These are phyloP conservation scores for Azolla pinnata DNA, from an alignment of 75 land plant genomes.

Conservation along the genomic window DNA sequence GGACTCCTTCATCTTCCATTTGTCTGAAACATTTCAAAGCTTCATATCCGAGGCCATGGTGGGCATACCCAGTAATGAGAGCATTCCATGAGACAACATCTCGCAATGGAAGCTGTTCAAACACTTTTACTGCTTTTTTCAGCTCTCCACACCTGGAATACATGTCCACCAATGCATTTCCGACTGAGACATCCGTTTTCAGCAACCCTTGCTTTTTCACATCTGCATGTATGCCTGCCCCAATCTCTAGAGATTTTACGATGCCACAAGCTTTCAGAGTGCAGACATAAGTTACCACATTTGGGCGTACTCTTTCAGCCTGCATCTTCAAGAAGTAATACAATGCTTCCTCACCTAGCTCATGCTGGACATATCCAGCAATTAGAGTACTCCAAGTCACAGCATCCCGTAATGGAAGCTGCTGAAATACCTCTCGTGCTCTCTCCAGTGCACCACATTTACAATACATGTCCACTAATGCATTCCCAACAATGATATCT, in stretches of 20 bases:
- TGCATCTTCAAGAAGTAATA: slow-evolving; percentile 10
- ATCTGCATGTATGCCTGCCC: slow-evolving; percentile 5
- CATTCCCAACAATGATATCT: slow-evolving; percentile 5
- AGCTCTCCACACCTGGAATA: slow-evolving; percentile 10
- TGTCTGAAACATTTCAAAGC: slow-evolving; percentile 1
- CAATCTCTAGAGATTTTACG: neutral
- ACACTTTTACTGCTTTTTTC: slow-evolving; percentile 1
- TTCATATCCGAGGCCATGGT: neutral
- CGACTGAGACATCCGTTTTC: no score
- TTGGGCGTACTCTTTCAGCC: slow-evolving; percentile 12
- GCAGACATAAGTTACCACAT: slow-evolving; percentile 8
- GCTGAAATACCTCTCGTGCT: no score
- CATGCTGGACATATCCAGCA: slow-evolving; percentile 23
- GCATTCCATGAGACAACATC: slow-evolving; percentile 11
- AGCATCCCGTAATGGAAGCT: slow-evolving; percentile 5
- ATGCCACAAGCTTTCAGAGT: slow-evolving; percentile 9
- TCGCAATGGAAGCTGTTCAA: slow-evolving; percentile 7
- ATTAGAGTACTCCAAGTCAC: slow-evolving; percentile 23
- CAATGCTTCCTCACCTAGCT: slow-evolving; percentile 13
- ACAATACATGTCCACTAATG: slow-evolving; percentile 10
- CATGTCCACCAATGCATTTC: slow-evolving; percentile 12
- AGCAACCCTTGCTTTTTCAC: no score
- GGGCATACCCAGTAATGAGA: slow-evolving; percentile 10
- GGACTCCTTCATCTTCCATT: slow-evolving; percentile 7
- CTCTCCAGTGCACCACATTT: slow-evolving; percentile 9